Percentiles rank a stretch among this genome's conserved stretches.
These are phyloP conservation scores for Colletotrichum sansevieriae DNA, from an alignment of 2,329 filamentous ascomycete species.

Conservation along the genomic window DNA sequence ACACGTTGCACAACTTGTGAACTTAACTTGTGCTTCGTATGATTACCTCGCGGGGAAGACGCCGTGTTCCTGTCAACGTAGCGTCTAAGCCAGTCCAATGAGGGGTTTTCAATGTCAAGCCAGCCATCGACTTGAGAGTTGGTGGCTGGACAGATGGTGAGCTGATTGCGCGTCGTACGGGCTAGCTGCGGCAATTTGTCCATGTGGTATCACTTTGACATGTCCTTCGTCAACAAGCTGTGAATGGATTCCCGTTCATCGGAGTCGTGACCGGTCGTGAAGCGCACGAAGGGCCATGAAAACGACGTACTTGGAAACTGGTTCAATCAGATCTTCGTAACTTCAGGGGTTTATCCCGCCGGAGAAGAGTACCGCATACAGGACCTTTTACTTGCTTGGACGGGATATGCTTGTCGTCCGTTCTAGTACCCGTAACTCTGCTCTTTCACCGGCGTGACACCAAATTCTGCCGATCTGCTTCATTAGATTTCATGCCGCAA, in stretches of 20 bases:
- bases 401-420: neutral
- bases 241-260: no score
- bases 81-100: neutral
- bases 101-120: neutral
- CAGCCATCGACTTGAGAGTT: neutral
- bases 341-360: no score
- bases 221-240: no score
- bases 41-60: conserved; percentile 3
- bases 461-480: neutral
- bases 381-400: neutral
- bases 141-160: neutral
- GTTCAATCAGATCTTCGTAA: no score
- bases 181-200: no score
- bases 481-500: neutral
- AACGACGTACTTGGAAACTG: no score
- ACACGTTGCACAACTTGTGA: neutral
- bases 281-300: no score
- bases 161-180: no score
- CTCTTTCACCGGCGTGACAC: neutral
- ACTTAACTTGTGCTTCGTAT: neutral
- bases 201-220: no score
- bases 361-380: no score
- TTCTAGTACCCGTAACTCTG: neutral
- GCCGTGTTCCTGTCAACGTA: neutral
- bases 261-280: no score